These are phyloP conservation scores for Aaosphaeria arxii DNA, from an alignment of 2,329 filamentous ascomycete genomes.

Conservation along the genomic window DNA sequence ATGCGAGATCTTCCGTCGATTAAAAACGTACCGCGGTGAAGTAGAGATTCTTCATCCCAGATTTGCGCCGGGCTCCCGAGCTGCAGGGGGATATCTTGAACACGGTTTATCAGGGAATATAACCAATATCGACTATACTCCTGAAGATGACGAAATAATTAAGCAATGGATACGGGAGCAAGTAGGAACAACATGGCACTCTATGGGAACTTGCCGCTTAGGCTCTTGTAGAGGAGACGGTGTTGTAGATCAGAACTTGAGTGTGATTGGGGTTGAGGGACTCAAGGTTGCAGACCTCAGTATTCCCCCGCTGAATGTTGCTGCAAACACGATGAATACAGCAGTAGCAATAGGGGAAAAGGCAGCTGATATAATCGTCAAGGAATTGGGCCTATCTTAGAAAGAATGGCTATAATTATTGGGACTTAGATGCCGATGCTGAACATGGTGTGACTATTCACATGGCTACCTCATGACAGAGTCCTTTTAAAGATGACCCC, in stretches of 20 bases:
- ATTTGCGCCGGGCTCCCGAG: conserved; percentile 47
- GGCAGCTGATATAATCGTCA: conserved; percentile 27
- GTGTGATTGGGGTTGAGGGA: conserved; percentile 16
- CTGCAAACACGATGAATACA: conserved; percentile 23
- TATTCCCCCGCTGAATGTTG: conserved; percentile 15
- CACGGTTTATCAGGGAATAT: conserved; percentile 24
- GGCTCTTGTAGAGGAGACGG: conserved; percentile 15
- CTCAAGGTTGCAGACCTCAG: conserved; percentile 22
- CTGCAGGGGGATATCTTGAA: conserved; percentile 26
- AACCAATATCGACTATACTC: conserved; percentile 46
- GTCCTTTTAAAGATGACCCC: background rate
- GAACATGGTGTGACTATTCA: no score
- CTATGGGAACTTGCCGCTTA: conserved; percentile 31
- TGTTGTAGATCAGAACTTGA: conserved; percentile 17
- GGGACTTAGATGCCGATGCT: no score
- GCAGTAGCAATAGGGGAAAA: conserved; percentile 17
- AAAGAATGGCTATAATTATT: no score
- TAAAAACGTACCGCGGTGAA: conserved; percentile 49
- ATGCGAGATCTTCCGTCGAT: conserved; percentile 60
- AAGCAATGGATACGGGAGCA: conserved; percentile 41
- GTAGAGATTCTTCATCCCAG: conserved; percentile 36
- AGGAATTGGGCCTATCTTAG: conserved; percentile 23
- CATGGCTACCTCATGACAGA: no score
- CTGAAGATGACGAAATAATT: conserved; percentile 50
- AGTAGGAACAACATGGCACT: conserved; percentile 39